Base-by-base conservation (phyloP, 306 rosid genomes). In the Sicyos edulis region DNA sequence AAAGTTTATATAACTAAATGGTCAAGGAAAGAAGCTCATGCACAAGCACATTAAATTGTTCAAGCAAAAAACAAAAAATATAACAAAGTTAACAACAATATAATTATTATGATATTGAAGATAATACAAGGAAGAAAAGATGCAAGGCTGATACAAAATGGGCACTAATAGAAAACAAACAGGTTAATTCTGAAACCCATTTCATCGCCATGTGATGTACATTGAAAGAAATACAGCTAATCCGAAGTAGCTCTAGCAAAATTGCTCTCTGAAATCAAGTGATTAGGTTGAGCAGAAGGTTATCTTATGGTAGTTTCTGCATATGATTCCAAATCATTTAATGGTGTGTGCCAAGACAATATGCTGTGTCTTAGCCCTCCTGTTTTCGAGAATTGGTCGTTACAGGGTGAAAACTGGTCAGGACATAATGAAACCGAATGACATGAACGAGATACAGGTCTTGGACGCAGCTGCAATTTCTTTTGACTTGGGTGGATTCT, bases 291-390 rank as follows among this genome's bases (percentile, higher is more conserved):
- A 16, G 51, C 57, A 24, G 14, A 24, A 24, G 45, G 17, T 22
- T 72, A 72, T 72, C 29, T 53, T 72, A 54, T 55, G 6, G 16
- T 12, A 29, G 71, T 74, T 22, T 78, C 75, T 77, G 78, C 76
- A 75, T 59, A 68, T 20, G 84, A 54, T 63, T 84, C 78, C 74
- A 79, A 83, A 77, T 80, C 70, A 73, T 70, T 71, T 78, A 82
- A 59, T 37, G 88, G 82, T 54, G 87, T 74, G 57, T 93, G 90
- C 83, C 91, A 81, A 55, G 97, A 93, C 88, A 93, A 79, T 55
- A 93, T 34, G 55, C 78, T 69, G 69, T 82, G 88, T 54, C 80
- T 54, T 73, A 77, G 87, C 62, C 75, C 81, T 72, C 77, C 91
- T 1, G 84, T 81, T 74, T 70, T 66, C 78, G 81, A 85, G 82